Base-by-base conservation (phyloP, 2,329 filamentous ascomycete species). In the Ascochyta koolunga region DNA sequence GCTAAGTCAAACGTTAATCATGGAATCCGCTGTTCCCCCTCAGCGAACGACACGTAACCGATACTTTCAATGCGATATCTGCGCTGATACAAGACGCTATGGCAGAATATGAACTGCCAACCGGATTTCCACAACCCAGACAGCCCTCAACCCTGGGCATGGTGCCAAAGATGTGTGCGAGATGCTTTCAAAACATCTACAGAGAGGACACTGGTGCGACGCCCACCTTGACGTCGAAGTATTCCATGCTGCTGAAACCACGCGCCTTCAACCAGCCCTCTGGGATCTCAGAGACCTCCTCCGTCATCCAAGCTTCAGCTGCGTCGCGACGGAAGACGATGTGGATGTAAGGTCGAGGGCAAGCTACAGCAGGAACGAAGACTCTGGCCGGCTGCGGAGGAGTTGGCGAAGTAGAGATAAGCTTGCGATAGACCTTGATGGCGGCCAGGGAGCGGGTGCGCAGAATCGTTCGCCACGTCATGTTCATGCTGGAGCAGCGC, bases 201-300 rank as follows among this genome's bases (percentile, higher is more conserved):
- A 6, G 3, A 8, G 6, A 24, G 16, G 16, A 16, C 5, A 18
- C 11, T 32, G 33, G 24, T 16, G 19, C 55, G 18, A 65, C 56
- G 3, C 68, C 67, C 15, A 71, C 64, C 52, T 61, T 68, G 50
- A 71, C 44, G 1, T 67, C 52, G 27, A 69, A 72, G 48, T 66
- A 39, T 49, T 71, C 67, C 68, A 71, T 69, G 1, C 10, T 3
- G 1, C 16, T 51, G 35, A 71, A 73, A 10, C 70, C 69, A 25
- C 52, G 53, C 2, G 50, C 40, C 4, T 6, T 4, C 4, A 69
- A 54, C 69, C 69, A 72, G 33, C 7, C 36, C 5, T 1, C 39
- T 1, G 61, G 64, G 9, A 63, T 24, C 5, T 33, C 27, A 1
- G 60, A 57, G 15, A 60, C 53, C 2, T 47, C 40, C 4, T 37